Evolutionary conservation across 345 rosid species (phyloP).

Genomic region (Bruguiera parviflora): DNA sequence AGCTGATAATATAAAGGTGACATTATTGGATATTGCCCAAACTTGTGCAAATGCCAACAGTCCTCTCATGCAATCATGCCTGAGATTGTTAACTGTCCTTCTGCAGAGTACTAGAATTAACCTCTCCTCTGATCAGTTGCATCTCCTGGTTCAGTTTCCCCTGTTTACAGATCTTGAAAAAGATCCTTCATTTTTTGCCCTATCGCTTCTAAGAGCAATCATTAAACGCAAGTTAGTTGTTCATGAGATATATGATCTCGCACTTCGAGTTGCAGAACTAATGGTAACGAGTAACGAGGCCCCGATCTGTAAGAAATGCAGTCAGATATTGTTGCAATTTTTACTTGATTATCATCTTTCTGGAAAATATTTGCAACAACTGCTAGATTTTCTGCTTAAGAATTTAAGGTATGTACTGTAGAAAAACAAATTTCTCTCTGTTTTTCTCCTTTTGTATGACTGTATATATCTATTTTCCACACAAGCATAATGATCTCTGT

Average conservation of each 20-base stretch:
- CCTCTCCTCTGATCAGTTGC: constrained; percentile 71
- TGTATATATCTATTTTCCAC: not conserved
- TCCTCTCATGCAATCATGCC: constrained; percentile 70
- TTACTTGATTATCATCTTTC: constrained; percentile 68
- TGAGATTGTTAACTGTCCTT: constrained; percentile 74
- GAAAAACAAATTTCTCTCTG: not conserved
- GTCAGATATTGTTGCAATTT: constrained; percentile 70
- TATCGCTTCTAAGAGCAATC: constrained; percentile 73
- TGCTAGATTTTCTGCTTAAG: constrained; percentile 55
- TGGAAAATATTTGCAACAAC: constrained; percentile 55
- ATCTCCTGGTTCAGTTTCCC: constrained; percentile 67
- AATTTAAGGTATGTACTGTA: constrained; percentile 59
- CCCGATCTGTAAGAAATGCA: constrained; percentile 66
- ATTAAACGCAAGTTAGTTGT: constrained; percentile 72
- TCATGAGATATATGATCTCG: constrained; percentile 80
- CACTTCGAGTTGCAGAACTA: constrained; percentile 57
- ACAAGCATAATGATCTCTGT: not conserved
- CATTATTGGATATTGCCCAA: constrained; percentile 67
- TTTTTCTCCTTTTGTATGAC: not conserved
- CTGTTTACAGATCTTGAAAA: constrained; percentile 80
- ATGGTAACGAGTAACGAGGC: constrained; percentile 83
- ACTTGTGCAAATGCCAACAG: constrained; percentile 50
- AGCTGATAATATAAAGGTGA: constrained; percentile 70
- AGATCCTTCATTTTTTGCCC: constrained; percentile 59
- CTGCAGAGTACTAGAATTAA: constrained; percentile 50